A percentile compares a stretch with the other conserved stretches of the same genome.
These are phyloP conservation scores for Rhodotorula glutinis DNA, from an alignment of 1,284 basidiomycete species.

Conservation along the genomic window DNA sequence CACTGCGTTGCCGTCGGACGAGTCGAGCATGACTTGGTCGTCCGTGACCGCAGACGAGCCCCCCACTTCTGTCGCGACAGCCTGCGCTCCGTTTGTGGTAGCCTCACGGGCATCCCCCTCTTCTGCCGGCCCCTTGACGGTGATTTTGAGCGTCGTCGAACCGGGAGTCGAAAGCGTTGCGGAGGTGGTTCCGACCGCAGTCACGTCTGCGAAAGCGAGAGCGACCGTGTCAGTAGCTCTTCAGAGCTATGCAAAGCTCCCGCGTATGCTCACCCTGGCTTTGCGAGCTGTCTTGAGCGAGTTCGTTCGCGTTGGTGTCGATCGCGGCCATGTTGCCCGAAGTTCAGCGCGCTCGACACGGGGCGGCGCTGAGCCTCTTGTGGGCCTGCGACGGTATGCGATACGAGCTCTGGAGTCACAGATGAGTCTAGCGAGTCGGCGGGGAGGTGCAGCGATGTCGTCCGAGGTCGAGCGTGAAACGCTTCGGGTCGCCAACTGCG, in stretches of 20 bases:
- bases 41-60: not conserved
- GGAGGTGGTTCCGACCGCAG: not conserved
- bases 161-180: not conserved
- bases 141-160: not conserved
- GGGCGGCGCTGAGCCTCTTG: too few species aligned
- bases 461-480: too few species aligned
- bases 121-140: not conserved
- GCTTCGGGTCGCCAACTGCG: too few species aligned
- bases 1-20: not conserved
- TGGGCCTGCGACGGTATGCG: too few species aligned
- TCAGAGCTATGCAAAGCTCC: too few species aligned
- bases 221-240: too few species aligned
- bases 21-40: not conserved
- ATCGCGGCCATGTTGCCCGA: not conserved
- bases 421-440: too few species aligned
- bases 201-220: not conserved
- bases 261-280: too few species aligned
- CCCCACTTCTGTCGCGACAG: too few species aligned
- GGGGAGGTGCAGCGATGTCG: too few species aligned
- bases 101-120: not conserved
- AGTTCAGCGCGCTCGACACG: not conserved
- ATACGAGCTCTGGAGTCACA: too few species aligned
- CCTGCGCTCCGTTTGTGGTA: too few species aligned
- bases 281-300: not conserved
- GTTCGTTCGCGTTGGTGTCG: not conserved